Conservation (phyloP, 129 eudicot species). For the Flaveria brownii region DNA sequence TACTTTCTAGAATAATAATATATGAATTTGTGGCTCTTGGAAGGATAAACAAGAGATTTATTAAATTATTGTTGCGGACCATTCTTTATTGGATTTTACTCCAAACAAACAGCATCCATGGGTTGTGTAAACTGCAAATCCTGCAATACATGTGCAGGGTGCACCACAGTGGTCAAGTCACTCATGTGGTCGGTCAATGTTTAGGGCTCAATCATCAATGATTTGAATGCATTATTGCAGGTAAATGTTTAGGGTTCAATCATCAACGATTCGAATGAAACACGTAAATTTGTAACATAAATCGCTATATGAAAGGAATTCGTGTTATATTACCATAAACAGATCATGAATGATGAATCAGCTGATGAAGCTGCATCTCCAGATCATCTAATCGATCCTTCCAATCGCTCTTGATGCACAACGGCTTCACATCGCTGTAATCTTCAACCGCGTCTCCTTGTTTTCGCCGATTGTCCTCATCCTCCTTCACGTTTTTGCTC, state of each 20-base stretch:
- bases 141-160: slow-evolving; percentile 37
- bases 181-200: slow-evolving; percentile 22
- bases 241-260: too few species aligned
- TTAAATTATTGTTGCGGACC: slow-evolving; percentile 15
- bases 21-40: slow-evolving; percentile 19
- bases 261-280: background rate
- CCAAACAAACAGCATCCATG: slow-evolving; percentile 26
- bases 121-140: slow-evolving; percentile 29
- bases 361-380: slow-evolving; percentile 47
- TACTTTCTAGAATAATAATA: slow-evolving; percentile 22
- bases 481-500: background rate
- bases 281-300: background rate
- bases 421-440: slow-evolving; percentile 38
- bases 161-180: slow-evolving; percentile 30
- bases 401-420: slow-evolving; percentile 57
- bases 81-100: slow-evolving; percentile 23
- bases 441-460: slow-evolving; percentile 6
- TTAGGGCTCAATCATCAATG: too few species aligned
- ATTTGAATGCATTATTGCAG: background rate
- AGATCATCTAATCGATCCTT: slow-evolving; percentile 51
- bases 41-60: slow-evolving; percentile 11
- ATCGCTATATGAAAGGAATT: background rate
- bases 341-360: slow-evolving; percentile 23
- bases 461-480: background rate
- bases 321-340: background rate